These are phyloP conservation scores for Aspergillus pseudoviridinutans DNA, from an alignment of 2,329 filamentous ascomycete genomes.

Conservation along the genomic window DNA sequence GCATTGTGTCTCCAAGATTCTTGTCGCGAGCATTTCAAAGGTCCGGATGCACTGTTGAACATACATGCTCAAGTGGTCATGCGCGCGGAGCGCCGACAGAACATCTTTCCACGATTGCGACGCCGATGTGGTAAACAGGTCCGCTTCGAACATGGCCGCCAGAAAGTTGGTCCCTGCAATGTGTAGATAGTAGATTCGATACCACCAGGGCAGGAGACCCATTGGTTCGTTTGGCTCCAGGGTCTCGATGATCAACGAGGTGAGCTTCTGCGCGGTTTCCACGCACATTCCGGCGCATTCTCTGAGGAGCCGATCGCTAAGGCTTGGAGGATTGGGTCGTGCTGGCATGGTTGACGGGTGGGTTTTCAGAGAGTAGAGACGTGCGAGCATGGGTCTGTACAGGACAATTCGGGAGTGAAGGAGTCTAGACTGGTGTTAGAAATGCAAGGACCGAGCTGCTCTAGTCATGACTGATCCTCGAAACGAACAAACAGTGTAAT, in stretches of 20 bases:
- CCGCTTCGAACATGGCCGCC: conserved; percentile 19
- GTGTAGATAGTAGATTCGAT: conserved; percentile 18
- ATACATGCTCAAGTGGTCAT: background rate
- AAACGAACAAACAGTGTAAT: no score
- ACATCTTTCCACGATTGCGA: conserved; percentile 21
- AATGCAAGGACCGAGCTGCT: no score
- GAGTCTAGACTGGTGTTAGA: conserved; percentile 3
- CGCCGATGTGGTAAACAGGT: conserved; percentile 23
- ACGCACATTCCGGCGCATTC: conserved; percentile 15
- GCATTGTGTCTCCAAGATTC: background rate
- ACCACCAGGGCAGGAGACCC: conserved; percentile 18
- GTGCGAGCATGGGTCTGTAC: conserved; percentile 16
- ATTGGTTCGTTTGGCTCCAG: conserved; percentile 9
- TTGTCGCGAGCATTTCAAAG: background rate
- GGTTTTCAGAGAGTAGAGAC: conserved; percentile 10
- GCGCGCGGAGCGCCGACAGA: conserved; percentile 7
- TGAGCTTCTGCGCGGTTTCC: conserved; percentile 12
- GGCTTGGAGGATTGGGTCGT: background rate
- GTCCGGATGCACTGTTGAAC: background rate
- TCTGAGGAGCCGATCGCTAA: conserved; percentile 13
- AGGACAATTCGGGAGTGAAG: conserved; percentile 15
- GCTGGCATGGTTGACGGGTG: background rate
- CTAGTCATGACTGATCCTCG: no score
- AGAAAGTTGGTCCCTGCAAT: conserved; percentile 16
- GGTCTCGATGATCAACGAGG: conserved; percentile 10